phyloP scores from a whole-genome alignment of 176 grass and related monocot species.

The Cenchrus purpureus region DNA sequence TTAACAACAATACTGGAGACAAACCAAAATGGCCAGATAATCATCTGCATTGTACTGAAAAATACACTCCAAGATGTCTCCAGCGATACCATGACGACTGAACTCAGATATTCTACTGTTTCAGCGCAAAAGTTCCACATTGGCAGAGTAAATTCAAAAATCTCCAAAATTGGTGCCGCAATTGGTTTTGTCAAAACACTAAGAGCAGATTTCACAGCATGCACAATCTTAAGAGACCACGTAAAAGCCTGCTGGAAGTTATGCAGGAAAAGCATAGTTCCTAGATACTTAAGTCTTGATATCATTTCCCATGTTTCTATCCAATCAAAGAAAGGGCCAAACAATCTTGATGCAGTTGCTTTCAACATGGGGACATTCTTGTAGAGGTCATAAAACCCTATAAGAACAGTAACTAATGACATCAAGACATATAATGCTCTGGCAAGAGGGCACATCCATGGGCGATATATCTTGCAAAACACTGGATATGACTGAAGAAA shows the following conservation, averaged over 20 bases:
- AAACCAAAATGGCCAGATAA: conserved; percentile 86
- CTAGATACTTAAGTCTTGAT: conserved; percentile 88
- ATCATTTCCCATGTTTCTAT: conserved; percentile 99
- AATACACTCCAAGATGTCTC: conserved; percentile 68
- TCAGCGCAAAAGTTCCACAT: conserved; percentile 77
- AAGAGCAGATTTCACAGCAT: conserved; percentile 67
- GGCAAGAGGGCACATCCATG: conserved; percentile 96
- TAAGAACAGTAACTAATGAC: conserved; percentile 87
- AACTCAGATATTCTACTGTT: conserved; percentile 60
- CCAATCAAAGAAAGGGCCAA: conserved; percentile 97
- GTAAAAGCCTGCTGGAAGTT: conserved; percentile 84
- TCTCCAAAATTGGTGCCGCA: conserved; percentile 74
- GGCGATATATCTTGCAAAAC: conserved; percentile 94
- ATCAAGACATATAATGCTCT: conserved; percentile 88
- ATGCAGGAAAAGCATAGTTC: conserved; percentile 98
- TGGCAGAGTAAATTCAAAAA: conserved; percentile 77
- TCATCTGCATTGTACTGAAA: conserved; percentile 55
- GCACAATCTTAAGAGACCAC: conserved; percentile 80
- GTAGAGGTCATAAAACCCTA: conserved; percentile 99
- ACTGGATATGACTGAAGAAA: conserved; percentile 98
- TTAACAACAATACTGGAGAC: conserved; percentile 59
- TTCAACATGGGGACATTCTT: conserved; percentile 99
- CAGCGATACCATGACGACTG: conserved; percentile 53
- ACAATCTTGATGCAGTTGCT: conserved; percentile 85
- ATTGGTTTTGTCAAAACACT: conserved; percentile 81